Base-by-base conservation (phyloP, 2,329 filamentous ascomycete genomes). In the Fusarium oligoseptatum region DNA sequence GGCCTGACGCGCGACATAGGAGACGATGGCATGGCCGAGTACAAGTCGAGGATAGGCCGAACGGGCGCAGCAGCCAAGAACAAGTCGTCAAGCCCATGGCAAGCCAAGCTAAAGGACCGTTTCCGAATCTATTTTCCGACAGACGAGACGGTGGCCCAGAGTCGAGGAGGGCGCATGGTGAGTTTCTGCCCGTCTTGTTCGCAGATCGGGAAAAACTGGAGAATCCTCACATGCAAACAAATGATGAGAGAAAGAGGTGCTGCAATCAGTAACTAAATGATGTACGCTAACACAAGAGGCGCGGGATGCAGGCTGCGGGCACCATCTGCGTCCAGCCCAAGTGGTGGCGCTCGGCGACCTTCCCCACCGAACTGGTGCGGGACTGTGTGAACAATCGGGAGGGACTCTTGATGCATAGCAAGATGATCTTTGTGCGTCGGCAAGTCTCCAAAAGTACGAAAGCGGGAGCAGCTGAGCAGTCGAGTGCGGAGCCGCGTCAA, bases 371-470 rank as follows among this genome's bases (percentile, higher is more conserved):
- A 45, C 85, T 94, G 34, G 85, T 98, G 77, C 89, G 92, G 61
- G 94, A 98, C 80, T 95, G 93, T 80, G 85, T 91, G 73, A 97
- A 93, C 73, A 88, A 86, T 27, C 87, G 95, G 39, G 76, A 84
- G 3, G 94, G 94, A 1, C 81, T 98, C 24, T 85, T 99, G 72
- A 94, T 97, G 86, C 97, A 99, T 83, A 97, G 91, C 83, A 99
- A 99, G 85, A 86, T 95, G 74, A 84, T 91, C 64, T 85, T 90
- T 61, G 88, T 89, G 27, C 84, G 85, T 24, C 57, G 71, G 43
- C 32, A 34, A 34, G 14, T 48, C 22, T 15, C 43, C 14, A 24
- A 24, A 22, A 24, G 24, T 52, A 52, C 48, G 48, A 27, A 52
- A 32, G 48, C 48, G 48, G 48, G n/a, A 52, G 48, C 27, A 52